Evolutionary conservation across 148 eudicot species (phyloP), one percentile per base, ranked within the genome.

Genomic region (Cornus controversa): DNA sequence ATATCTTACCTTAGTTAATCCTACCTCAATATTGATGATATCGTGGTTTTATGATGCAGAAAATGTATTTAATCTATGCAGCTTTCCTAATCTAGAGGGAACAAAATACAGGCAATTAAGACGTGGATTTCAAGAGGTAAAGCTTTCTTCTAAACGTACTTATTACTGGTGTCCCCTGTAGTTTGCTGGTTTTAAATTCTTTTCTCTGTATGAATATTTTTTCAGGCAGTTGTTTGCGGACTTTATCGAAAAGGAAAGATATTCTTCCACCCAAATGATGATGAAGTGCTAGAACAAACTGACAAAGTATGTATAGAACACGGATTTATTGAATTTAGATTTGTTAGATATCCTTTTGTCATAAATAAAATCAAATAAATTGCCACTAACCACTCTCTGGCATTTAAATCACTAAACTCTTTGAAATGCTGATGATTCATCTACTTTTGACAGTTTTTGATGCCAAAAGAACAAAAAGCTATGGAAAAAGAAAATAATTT

Each of bases 221-320:
- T 85, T 63, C 89, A 96, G 99, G 92, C 87, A 74, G 89, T 96
- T 81, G 93, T 93, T 78, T 93, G 98, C 86, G 99, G 99, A 73
- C 93, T 93, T 78, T 82, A 86, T 82, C 87, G 94, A 26, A 73
- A 75, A 75, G 97, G 92, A 77, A 85, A 82, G 78, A 78, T 90
- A 75, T 74, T 85, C 72, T 96, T 96, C 72, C 99, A 96, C 86
- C 99, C 98, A 84, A 86, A 82, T 71, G 98, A 96, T 73, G 89
- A 87, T 31, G 98, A 91, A 79, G 81, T 93, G 73, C 57, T 96
- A 53, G 74, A 86, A 64, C 82, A 88, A 87, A 86, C 88, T 67
- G 99, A 96, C 81, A 88, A 96, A 85, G 99, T 96, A 92, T 57
- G 92, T 80, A 27, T 9, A 22, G 64, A 20, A 0, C 20, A 2